Conservation (phyloP, 441 rosid species). For the Gossypium aridum region DNA sequence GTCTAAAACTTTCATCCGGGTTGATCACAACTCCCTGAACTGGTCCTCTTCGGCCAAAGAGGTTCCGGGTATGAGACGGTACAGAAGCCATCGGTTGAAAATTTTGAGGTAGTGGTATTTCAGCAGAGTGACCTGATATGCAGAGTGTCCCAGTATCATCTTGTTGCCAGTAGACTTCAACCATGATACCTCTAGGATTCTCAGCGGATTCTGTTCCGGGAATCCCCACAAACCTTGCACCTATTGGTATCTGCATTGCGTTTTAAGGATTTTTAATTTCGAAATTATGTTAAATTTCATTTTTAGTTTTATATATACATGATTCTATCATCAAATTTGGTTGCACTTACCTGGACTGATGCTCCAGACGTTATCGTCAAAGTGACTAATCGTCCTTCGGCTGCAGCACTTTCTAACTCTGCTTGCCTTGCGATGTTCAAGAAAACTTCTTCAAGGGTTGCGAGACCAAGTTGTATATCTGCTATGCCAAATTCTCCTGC, state of each 20-base stretch:
- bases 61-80: constrained; percentile 6
- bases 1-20: constrained; percentile 26
- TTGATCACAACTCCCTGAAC: constrained; percentile 61
- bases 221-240: constrained; percentile 69
- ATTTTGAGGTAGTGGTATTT: constrained; percentile 47
- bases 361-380: constrained; percentile 58
- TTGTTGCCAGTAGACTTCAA: constrained; percentile 85
- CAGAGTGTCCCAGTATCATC: constrained; percentile 69
- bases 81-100: constrained; percentile 24
- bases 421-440: constrained; percentile 77
- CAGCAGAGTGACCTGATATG: constrained; percentile 68
- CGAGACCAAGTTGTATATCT: constrained; percentile 76
- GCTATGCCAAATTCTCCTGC: constrained; percentile 52
- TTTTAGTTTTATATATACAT: background rate
- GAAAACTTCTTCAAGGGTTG: constrained; percentile 94
- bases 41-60: constrained; percentile 27
- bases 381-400: constrained; percentile 59
- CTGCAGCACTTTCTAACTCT: constrained; percentile 75
- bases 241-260: constrained; percentile 69
- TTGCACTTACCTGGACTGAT: constrained; percentile 44
- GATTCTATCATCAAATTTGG: background rate
- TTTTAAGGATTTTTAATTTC: background rate
- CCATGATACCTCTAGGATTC: constrained; percentile 81
- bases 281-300: background rate
- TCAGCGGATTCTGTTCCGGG: constrained; percentile 59